Conservation (phyloP, 1,139 yeast species). For the Kluyveromyces marxianus region DNA sequence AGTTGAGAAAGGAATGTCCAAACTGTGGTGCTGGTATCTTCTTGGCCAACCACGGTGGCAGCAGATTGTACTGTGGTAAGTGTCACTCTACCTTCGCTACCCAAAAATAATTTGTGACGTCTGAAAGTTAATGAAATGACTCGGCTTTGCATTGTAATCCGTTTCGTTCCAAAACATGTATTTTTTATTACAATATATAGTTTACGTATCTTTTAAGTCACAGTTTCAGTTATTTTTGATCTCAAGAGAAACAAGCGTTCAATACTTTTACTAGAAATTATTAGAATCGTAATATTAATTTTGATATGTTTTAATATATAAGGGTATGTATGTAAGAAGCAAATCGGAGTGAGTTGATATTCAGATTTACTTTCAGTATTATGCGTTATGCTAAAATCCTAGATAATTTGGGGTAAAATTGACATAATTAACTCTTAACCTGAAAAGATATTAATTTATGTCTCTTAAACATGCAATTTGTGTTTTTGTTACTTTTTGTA, state of each 20-base stretch:
- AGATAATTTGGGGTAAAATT: not conserved
- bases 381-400: slow-evolving; percentile 1
- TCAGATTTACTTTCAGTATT: too few relatives aligned
- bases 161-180: too few relatives aligned
- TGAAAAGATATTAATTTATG: not conserved
- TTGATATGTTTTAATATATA: too few relatives aligned
- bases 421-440: not conserved
- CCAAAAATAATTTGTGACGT: slow-evolving; percentile 2
- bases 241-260: too few relatives aligned
- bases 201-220: too few relatives aligned
- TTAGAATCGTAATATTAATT: too few relatives aligned
- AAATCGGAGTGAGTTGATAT: too few relatives aligned
- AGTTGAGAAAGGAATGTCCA: slow-evolving; percentile 99
- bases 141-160: too few relatives aligned
- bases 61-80: slow-evolving; percentile 99
- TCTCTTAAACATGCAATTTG: slow-evolving; percentile 4
- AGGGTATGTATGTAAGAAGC: too few relatives aligned
- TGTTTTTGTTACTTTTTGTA: not conserved
- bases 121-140: slow-evolving; percentile 34
- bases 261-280: too few relatives aligned
- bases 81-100: slow-evolving; percentile 81
- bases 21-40: slow-evolving; percentile 99
- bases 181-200: too few relatives aligned
- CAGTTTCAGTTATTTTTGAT: too few relatives aligned
- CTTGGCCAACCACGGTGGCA: slow-evolving; percentile 98